phyloP scores from a whole-genome alignment of 2,329 filamentous ascomycete species.

The Hypoxylon sp. region DNA sequence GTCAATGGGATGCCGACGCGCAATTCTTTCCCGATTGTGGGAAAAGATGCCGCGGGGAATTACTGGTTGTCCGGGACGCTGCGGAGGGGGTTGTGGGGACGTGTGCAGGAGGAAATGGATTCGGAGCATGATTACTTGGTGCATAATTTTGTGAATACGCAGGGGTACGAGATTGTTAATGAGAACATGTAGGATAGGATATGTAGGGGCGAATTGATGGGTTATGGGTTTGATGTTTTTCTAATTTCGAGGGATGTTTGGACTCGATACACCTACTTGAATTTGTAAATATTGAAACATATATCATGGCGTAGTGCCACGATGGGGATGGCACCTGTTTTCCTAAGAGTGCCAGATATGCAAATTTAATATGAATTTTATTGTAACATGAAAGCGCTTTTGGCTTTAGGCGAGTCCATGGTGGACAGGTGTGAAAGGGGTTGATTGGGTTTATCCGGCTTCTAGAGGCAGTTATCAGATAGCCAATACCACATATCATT shows the following conservation, averaged over 20 bases:
- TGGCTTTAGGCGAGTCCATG: neutral
- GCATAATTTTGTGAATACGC: constrained; percentile 1
- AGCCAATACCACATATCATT: neutral
- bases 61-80: constrained; percentile 48
- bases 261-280: constrained; percentile 10
- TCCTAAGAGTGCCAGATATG: neutral
- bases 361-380: neutral
- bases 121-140: constrained; percentile 26
- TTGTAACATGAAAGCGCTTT: neutral
- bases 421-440: neutral
- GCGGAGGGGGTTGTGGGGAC: constrained; percentile 48
- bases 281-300: constrained; percentile 3
- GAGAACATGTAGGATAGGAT: neutral
- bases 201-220: neutral
- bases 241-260: neutral
- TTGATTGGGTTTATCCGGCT: neutral
- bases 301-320: constrained; percentile 1
- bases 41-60: constrained; percentile 48
- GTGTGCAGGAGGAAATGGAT: constrained; percentile 49
- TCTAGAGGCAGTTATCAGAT: neutral
- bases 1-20: constrained; percentile 31
- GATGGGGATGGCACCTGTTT: neutral
- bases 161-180: neutral
- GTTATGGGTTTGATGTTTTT: neutral
- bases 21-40: constrained; percentile 46